Conservation (phyloP, 441 rosid genomes). For the Flueggea neowawraea region DNA sequence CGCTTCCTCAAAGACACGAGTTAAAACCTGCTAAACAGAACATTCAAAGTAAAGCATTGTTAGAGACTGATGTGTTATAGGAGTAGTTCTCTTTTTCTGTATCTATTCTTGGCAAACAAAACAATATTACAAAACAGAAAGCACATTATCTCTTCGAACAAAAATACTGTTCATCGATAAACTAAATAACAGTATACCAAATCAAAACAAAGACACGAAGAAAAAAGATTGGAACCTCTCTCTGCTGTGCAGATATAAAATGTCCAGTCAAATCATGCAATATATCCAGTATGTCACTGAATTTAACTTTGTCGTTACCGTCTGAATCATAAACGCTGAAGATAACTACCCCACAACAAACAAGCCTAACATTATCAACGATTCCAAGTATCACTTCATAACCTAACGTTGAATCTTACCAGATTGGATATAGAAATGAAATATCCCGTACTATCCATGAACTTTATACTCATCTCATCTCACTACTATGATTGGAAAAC, state of each 20-base stretch:
- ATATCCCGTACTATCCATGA: too few species aligned
- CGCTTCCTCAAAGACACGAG: conserved; percentile 67
- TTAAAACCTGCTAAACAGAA: conserved; percentile 64
- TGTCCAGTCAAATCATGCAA: conserved; percentile 83
- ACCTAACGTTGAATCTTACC: not conserved
- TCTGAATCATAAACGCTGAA: conserved; percentile 91
- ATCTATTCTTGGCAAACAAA: not conserved
- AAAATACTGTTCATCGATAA: not conserved
- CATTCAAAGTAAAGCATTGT: conserved; percentile 1
- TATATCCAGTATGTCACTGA: conserved; percentile 75
- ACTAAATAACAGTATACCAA: not conserved
- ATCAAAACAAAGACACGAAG: not conserved
- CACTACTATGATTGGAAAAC: too few species aligned
- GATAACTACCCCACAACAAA: conserved; percentile 46
- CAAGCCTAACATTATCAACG: not conserved
- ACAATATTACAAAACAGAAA: not conserved
- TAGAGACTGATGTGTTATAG: not conserved
- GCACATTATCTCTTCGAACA: not conserved
- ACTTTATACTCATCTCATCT: too few species aligned
- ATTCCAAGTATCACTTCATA: not conserved
- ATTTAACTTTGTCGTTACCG: conserved; percentile 83
- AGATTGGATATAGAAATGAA: too few species aligned
- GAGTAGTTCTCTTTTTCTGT: not conserved
- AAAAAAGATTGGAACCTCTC: conserved; percentile 55
- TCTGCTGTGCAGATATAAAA: conserved; percentile 77